Conservation (phyloP, 2,329 filamentous ascomycete genomes). For the Trichoderma pleuroti region DNA sequence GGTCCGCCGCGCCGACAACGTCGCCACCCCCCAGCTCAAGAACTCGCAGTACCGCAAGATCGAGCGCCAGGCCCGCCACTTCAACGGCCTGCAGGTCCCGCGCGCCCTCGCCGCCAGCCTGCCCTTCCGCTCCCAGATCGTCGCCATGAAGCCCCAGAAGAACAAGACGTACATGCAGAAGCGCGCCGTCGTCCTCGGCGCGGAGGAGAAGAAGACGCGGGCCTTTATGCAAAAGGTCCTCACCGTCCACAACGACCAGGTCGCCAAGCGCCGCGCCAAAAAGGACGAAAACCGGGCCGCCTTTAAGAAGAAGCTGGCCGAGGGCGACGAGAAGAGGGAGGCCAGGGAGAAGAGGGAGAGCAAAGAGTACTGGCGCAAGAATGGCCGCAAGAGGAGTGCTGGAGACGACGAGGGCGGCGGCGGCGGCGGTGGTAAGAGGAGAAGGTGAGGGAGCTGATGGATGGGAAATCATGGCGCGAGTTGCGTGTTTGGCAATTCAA, state of each 20-base stretch:
- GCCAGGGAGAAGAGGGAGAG: conserved; percentile 86
- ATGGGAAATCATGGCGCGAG: not conserved
- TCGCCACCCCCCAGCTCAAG: conserved; percentile 74
- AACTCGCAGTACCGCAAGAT: conserved; percentile 80
- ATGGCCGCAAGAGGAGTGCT: conserved; percentile 67
- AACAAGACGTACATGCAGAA: conserved; percentile 90
- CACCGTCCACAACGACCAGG: conserved; percentile 85
- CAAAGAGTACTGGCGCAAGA: conserved; percentile 87
- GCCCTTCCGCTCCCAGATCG: conserved; percentile 90
- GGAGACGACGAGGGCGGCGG: conserved; percentile 37
- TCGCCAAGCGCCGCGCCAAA: conserved; percentile 74
- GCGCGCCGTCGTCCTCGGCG: conserved; percentile 79
- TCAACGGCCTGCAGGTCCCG: conserved; percentile 76
- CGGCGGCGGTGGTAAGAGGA: conserved; percentile 35
- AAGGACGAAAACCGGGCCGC: conserved; percentile 82
- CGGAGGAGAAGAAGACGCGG: conserved; percentile 85
- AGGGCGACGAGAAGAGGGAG: conserved; percentile 78
- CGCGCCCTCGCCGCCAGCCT: conserved; percentile 76
- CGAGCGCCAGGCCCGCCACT: conserved; percentile 65
- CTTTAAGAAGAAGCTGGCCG: conserved; percentile 79
- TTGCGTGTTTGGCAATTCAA: not conserved
- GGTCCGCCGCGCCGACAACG: conserved; percentile 71
- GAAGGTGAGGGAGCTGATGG: conserved; percentile 25
- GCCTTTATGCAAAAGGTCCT: conserved; percentile 90
- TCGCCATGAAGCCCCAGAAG: conserved; percentile 73